Conservation (phyloP, 768 basidiomycete species). For the Saitozyma sp. region DNA sequence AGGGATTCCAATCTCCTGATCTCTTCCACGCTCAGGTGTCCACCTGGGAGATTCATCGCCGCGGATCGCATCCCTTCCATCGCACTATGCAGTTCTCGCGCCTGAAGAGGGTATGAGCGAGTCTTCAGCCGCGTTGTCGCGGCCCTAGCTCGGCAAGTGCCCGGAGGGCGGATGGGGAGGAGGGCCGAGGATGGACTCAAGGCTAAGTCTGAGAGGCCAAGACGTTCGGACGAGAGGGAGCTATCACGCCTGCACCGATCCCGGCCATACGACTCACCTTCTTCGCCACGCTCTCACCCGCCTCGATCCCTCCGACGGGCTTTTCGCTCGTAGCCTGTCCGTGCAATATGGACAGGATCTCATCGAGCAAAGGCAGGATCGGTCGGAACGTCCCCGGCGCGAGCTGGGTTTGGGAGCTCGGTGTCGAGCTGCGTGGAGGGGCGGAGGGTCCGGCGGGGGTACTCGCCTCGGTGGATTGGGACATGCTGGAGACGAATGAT, state of each 20-base stretch:
- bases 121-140: background rate
- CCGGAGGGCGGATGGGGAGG: background rate
- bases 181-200: background rate
- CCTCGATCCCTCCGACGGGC: constrained; percentile 10
- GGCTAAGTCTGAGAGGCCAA: background rate
- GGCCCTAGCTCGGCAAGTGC: background rate
- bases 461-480: background rate
- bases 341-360: constrained; percentile 19
- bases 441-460: background rate
- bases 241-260: background rate
- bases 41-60: constrained; percentile 35
- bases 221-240: background rate
- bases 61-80: constrained; percentile 33
- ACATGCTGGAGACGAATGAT: background rate
- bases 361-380: constrained; percentile 29
- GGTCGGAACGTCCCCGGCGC: constrained; percentile 33
- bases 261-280: background rate
- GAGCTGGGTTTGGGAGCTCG: constrained; percentile 2
- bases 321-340: constrained; percentile 9
- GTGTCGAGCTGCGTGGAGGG: background rate
- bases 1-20: constrained; percentile 16
- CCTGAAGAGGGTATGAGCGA: constrained; percentile 17
- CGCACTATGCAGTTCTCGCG: constrained; percentile 22
- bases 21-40: constrained; percentile 23
- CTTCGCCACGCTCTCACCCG: constrained; percentile 5